Conservation (phyloP, 2,329 filamentous ascomycete genomes). For the Aspergillus ibericus region DNA sequence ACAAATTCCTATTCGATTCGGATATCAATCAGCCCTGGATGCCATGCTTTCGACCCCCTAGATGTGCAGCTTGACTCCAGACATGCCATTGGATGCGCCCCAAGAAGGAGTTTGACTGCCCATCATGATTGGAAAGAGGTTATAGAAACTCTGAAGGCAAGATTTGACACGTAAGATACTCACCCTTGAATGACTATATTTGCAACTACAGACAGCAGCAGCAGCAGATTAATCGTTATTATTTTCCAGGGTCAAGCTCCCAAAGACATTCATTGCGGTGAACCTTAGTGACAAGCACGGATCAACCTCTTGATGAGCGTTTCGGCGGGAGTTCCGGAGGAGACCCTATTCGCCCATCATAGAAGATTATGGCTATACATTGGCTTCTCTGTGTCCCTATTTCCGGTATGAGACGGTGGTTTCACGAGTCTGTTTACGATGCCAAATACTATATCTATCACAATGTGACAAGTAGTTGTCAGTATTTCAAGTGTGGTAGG, state of each 20-base stretch:
- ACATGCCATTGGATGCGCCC: constrained; percentile 92
- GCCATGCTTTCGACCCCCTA: constrained; percentile 92
- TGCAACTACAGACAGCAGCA: constrained; percentile 9
- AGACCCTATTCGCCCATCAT: background rate
- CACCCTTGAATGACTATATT: background rate
- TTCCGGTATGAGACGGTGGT: background rate
- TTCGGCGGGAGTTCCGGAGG: background rate
- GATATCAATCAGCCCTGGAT: constrained; percentile 92
- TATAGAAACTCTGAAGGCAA: constrained; percentile 90
- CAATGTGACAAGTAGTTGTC: background rate
- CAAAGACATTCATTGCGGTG: constrained; percentile 53
- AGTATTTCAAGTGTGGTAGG: background rate
- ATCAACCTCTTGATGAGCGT: constrained; percentile 18
- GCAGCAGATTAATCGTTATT: constrained; percentile 1
- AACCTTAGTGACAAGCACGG: constrained; percentile 53
- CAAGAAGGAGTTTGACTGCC: constrained; percentile 82
- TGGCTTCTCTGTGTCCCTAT: background rate
- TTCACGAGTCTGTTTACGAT: background rate
- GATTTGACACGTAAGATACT: constrained; percentile 82
- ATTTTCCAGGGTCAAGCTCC: constrained; percentile 48
- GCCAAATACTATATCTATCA: background rate
- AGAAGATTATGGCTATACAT: background rate
- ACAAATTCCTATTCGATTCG: constrained; percentile 93
- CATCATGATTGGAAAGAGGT: constrained; percentile 96
- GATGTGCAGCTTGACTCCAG: constrained; percentile 95